Evolutionary conservation across 2,329 filamentous ascomycete genomes (phyloP).

Genomic region (Allantophomopsis lycopodina): DNA sequence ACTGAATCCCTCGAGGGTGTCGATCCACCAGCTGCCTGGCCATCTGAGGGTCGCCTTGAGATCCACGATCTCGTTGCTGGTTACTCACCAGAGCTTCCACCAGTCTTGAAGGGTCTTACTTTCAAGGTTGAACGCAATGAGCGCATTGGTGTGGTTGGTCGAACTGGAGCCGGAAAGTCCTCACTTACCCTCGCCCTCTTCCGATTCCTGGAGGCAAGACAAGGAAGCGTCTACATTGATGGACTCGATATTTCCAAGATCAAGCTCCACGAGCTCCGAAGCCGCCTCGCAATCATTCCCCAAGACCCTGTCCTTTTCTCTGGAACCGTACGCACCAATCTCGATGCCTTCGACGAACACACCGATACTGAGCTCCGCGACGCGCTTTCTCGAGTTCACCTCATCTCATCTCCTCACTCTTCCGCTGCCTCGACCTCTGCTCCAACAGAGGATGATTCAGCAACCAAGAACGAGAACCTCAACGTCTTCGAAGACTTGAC

Average conservation of each 20-base stretch:
- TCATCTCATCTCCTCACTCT: slow-evolving; percentile 6
- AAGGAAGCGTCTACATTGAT: slow-evolving; percentile 56
- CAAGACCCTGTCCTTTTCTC: slow-evolving; percentile 75
- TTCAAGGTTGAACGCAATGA: slow-evolving; percentile 56
- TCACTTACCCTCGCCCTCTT: slow-evolving; percentile 64
- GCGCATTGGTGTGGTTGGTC: slow-evolving; percentile 62
- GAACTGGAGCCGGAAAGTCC: slow-evolving; percentile 68
- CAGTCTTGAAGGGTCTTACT: slow-evolving; percentile 55
- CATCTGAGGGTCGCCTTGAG: slow-evolving; percentile 57
- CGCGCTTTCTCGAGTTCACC: slow-evolving; percentile 46
- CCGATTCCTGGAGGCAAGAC: slow-evolving; percentile 58
- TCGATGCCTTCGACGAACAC: slow-evolving; percentile 64
- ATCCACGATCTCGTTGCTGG: slow-evolving; percentile 58
- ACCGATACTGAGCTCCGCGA: slow-evolving; percentile 56
- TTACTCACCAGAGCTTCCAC: slow-evolving; percentile 58
- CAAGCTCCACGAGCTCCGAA: slow-evolving; percentile 54
- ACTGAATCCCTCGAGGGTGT: slow-evolving; percentile 51
- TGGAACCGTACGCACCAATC: slow-evolving; percentile 61
- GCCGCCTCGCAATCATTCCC: slow-evolving; percentile 68
- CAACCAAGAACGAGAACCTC: slow-evolving; percentile 24
- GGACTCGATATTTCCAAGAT: slow-evolving; percentile 63
- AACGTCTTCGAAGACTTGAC: slow-evolving; percentile 50
- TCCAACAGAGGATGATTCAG: slow-evolving; percentile 5
- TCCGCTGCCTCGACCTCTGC: slow-evolving; percentile 22
- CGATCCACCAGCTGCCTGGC: slow-evolving; percentile 59